Evolutionary conservation across 805 yeast genomes (phyloP).

Genomic region (Wickerhamiella kurtzmanii): DNA sequence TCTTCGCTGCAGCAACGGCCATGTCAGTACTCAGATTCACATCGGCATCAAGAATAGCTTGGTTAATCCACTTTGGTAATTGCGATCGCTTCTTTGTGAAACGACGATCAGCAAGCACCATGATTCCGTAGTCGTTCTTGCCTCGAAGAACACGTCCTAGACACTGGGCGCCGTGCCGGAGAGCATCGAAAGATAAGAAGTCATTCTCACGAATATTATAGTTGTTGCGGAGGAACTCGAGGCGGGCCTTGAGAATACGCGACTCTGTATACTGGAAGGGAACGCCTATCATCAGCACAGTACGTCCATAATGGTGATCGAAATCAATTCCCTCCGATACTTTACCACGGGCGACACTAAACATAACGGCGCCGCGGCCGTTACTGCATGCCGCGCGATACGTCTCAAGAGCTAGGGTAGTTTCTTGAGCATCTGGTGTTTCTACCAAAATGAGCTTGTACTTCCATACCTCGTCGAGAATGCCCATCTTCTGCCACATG

Average conservation of each 20-base stretch:
- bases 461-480: slow-evolving; percentile 96
- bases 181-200: slow-evolving; percentile 92
- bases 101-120: slow-evolving; percentile 94
- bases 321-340: slow-evolving; percentile 99
- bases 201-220: slow-evolving; percentile 89
- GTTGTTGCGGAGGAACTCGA: slow-evolving; percentile 86
- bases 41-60: slow-evolving; percentile 84
- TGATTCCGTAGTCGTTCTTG: slow-evolving; percentile 95
- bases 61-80: slow-evolving; percentile 94
- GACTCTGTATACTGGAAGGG: slow-evolving; percentile 99
- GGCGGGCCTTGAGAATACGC: slow-evolving; percentile 83
- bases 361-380: slow-evolving; percentile 92
- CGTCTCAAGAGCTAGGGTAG: slow-evolving; percentile 87
- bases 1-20: slow-evolving; percentile 91
- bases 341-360: slow-evolving; percentile 97
- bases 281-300: slow-evolving; percentile 96
- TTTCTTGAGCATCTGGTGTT: slow-evolving; percentile 98
- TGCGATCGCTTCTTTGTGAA: slow-evolving; percentile 77
- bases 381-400: slow-evolving; percentile 92
- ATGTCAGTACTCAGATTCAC: slow-evolving; percentile 87
- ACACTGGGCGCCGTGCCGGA: slow-evolving; percentile 99
- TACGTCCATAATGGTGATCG: slow-evolving; percentile 95
- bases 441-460: slow-evolving; percentile 89
- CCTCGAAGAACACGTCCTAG: slow-evolving; percentile 95
- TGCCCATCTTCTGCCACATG: slow-evolving; percentile 99